phyloP scores from a whole-genome alignment of 306 rosid genomes.

The Psophocarpus tetragonolobus region DNA sequence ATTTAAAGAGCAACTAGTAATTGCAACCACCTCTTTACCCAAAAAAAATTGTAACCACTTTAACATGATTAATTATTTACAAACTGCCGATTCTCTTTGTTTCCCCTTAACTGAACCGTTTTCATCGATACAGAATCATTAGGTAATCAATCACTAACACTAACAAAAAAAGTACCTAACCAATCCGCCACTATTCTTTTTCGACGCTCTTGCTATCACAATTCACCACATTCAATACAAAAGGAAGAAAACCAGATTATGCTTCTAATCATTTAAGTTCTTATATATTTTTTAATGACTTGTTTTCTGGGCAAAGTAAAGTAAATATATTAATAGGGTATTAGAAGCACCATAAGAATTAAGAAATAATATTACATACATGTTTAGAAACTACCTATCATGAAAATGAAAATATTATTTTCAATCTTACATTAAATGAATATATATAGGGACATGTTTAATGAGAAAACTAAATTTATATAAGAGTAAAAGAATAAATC shows the following conservation, averaged over 20 bases:
- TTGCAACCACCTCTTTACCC: slow-evolving; percentile 19
- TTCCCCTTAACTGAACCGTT: slow-evolving; percentile 13
- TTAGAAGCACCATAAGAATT: too few species aligned
- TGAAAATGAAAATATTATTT: too few species aligned
- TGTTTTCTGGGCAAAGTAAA: too few species aligned
- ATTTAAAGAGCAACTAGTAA: slow-evolving; percentile 20
- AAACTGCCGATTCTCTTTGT: not conserved
- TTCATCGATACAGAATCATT: slow-evolving; percentile 26
- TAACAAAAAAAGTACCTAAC: slow-evolving; percentile 11
- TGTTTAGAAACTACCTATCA: too few species aligned
- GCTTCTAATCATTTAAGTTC: not conserved
- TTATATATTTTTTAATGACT: not conserved
- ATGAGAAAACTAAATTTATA: too few species aligned
- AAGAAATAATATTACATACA: too few species aligned
- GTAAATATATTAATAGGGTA: too few species aligned
- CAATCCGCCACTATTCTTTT: not conserved
- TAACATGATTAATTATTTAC: not conserved
- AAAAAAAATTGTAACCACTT: slow-evolving; percentile 27
- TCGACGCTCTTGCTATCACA: not conserved
- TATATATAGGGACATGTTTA: too few species aligned
- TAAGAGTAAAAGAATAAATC: too few species aligned
- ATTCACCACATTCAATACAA: not conserved
- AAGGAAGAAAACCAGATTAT: not conserved
- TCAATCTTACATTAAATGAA: too few species aligned
- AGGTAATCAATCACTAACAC: slow-evolving; percentile 35